These are phyloP conservation scores for Candida mesenterica DNA, from an alignment of 1,139 yeast genomes.

Conservation along the genomic window DNA sequence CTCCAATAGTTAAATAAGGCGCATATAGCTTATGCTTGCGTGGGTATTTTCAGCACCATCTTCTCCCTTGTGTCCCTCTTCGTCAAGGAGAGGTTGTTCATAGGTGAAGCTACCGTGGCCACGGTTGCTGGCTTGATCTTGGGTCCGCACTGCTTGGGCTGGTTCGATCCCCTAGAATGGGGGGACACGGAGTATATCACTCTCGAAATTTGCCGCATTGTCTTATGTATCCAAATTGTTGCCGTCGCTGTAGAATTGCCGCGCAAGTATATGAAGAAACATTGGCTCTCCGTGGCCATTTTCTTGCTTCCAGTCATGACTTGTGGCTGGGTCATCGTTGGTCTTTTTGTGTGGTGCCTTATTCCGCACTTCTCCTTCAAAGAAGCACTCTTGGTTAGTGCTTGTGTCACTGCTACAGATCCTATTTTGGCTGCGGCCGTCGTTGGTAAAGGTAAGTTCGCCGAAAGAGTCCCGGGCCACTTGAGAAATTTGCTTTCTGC, in stretches of 20 bases:
- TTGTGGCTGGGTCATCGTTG: conserved; percentile 86
- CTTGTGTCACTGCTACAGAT: conserved; percentile 96
- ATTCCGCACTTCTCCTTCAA: conserved; percentile 81
- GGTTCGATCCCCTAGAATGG: conserved; percentile 91
- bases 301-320: conserved; percentile 92
- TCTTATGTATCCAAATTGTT: conserved; percentile 88
- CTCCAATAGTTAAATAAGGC: conserved; percentile 43
- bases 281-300: conserved; percentile 80
- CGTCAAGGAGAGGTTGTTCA: conserved; percentile 83
- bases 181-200: conserved; percentile 88
- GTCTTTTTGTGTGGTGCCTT: conserved; percentile 78
- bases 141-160: conserved; percentile 87
- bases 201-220: conserved; percentile 83
- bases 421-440: conserved; percentile 98
- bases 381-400: conserved; percentile 77
- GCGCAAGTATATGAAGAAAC: conserved; percentile 85
- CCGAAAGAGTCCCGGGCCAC: conserved; percentile 96
- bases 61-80: conserved; percentile 89
- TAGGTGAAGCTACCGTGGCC: conserved; percentile 96
- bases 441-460: conserved; percentile 96
- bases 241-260: conserved; percentile 98
- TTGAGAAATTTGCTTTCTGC: conserved; percentile 85
- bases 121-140: conserved; percentile 86
- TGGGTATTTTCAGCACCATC: conserved; percentile 84
- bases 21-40: conserved; percentile 89